Conservation (phyloP, 2,329 filamentous ascomycete species). For the Anisogramma anomala region DNA sequence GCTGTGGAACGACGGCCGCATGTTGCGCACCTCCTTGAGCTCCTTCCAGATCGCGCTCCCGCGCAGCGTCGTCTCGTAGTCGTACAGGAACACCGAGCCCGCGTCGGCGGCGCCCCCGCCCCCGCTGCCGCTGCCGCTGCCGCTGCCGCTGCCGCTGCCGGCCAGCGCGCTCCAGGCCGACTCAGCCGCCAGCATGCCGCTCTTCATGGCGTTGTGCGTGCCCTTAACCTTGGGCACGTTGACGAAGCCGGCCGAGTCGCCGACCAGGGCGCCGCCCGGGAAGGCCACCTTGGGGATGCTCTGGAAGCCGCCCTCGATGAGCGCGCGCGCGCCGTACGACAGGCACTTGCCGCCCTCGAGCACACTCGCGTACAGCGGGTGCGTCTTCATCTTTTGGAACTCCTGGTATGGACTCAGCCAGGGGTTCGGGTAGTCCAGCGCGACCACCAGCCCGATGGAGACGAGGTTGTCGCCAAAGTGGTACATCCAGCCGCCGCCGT, state of each 20-base stretch:
- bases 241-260: conserved; percentile 90
- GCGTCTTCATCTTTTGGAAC: conserved; percentile 97
- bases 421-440: conserved; percentile 90
- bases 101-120: conserved; percentile 35
- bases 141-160: conserved; percentile 33
- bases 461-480: conserved; percentile 98
- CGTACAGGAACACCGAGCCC: conserved; percentile 78
- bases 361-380: conserved; percentile 75
- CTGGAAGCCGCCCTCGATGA: conserved; percentile 93
- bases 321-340: conserved; percentile 82
- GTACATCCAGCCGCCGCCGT: conserved; percentile 98
- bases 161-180: conserved; percentile 69
- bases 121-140: too few relatives aligned
- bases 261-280: conserved; percentile 87
- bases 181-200: conserved; percentile 91
- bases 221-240: conserved; percentile 99
- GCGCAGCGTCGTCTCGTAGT: conserved; percentile 83
- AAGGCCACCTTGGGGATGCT: conserved; percentile 96
- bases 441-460: conserved; percentile 79
- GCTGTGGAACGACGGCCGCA: conserved; percentile 87
- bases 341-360: conserved; percentile 97
- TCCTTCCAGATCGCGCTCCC: conserved; percentile 88
- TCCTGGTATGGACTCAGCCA: conserved; percentile 93
- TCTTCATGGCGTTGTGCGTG: conserved; percentile 95
- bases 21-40: conserved; percentile 89